Percentiles rank a stretch among this genome's conserved stretches.
Evolutionary conservation across 2,329 filamentous ascomycete genomes (phyloP).

Genomic region (Arachnomyces sp.): DNA sequence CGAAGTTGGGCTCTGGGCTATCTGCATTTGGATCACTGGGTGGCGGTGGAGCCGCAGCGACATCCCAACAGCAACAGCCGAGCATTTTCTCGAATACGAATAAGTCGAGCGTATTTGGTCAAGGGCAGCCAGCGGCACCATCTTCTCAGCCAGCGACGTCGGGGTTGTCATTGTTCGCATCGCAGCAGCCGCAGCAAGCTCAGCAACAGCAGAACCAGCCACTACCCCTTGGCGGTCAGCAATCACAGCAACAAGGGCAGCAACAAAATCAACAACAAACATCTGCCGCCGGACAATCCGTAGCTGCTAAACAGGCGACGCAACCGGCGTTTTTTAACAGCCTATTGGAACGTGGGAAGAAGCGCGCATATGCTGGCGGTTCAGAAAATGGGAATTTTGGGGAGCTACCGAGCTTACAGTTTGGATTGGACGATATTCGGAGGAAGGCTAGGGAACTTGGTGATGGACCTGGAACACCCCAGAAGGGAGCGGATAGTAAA

Average conservation of each 20-base stretch:
- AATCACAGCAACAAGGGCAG: conserved; percentile 18
- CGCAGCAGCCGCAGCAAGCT: conserved; percentile 18
- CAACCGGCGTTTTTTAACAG: conserved; percentile 58
- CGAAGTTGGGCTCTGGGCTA: too few relatives aligned
- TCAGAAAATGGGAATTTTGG: conserved; percentile 49
- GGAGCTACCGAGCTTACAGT: conserved; percentile 79
- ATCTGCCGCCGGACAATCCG: conserved; percentile 17
- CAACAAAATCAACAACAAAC: conserved; percentile 16
- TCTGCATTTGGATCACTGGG: conserved; percentile 17
- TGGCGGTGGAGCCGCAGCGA: conserved; percentile 6
- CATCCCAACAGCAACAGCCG: conserved; percentile 17
- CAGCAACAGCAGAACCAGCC: conserved; percentile 12
- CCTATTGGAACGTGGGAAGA: conserved; percentile 54
- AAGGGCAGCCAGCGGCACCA: conserved; percentile 5
- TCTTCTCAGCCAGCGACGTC: conserved; percentile 15
- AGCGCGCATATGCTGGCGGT: conserved; percentile 60
- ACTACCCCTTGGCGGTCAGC: conserved; percentile 1
- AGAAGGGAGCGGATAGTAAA: conserved; percentile 38
- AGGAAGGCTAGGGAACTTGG: conserved; percentile 67
- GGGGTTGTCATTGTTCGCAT: conserved; percentile 19
- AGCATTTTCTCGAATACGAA: conserved; percentile 22
- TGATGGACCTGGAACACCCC: conserved; percentile 39
- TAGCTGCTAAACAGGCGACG: conserved; percentile 24
- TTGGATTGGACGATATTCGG: conserved; percentile 81
- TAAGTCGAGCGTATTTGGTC: conserved; percentile 21